A percentile compares a stretch with the other conserved stretches of the same genome.
Conservation (phyloP, 306 rosid species). For the Rosa persica region DNA sequence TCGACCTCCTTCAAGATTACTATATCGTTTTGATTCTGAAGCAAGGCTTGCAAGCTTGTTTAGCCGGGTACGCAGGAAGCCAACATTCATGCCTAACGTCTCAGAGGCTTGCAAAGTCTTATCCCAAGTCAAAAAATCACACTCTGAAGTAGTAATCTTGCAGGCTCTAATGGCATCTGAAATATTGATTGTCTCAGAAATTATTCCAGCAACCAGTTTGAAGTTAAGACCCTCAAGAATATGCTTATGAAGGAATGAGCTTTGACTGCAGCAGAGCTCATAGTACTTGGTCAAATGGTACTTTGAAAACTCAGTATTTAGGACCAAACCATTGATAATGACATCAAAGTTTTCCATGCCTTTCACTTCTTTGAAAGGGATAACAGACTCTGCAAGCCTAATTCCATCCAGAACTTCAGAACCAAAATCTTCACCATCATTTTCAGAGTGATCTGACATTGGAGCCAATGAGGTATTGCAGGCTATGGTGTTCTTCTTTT, state of each 20-base stretch:
- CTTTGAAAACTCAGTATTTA: constrained; percentile 46
- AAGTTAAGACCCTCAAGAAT: constrained; percentile 51
- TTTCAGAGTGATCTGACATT: constrained; percentile 26
- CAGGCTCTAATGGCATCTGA: constrained; percentile 59
- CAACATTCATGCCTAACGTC: constrained; percentile 49
- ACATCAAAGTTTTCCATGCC: constrained; percentile 41
- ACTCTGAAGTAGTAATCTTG: constrained; percentile 39
- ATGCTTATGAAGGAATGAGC: constrained; percentile 49
- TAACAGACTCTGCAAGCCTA: constrained; percentile 30
- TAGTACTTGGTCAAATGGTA: constrained; percentile 42
- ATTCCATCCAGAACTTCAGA: constrained; percentile 34
- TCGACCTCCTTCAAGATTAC: constrained; percentile 16
- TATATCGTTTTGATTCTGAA: constrained; percentile 25
- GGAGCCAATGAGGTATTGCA: not conserved
- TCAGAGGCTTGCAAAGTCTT: constrained; percentile 47
- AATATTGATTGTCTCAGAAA: constrained; percentile 50
- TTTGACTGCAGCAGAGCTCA: constrained; percentile 56
- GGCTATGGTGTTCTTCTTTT: not conserved
- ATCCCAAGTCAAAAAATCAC: constrained; percentile 39
- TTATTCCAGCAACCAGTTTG: constrained; percentile 50
- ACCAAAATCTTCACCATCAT: constrained; percentile 24
- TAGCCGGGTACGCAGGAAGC: constrained; percentile 45
- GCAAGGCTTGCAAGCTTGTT: constrained; percentile 33
- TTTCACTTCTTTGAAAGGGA: constrained; percentile 41
- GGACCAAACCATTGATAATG: constrained; percentile 42